Conservation (phyloP, 495 filamentous ascomycete genomes). For the Penicillium dipodomyicola region DNA sequence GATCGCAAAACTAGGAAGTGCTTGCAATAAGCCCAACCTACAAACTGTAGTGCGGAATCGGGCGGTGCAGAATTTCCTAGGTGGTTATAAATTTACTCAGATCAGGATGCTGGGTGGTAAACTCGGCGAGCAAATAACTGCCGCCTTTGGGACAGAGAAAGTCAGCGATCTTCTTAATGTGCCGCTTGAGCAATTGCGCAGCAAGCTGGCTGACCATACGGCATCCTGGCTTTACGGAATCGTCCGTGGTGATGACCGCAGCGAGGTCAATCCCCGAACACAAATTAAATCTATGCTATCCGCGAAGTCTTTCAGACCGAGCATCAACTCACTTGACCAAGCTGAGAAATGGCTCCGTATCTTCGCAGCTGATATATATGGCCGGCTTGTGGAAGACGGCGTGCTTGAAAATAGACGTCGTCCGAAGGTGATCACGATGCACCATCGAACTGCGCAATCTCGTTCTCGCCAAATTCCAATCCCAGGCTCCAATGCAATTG, state of each 20-base stretch:
- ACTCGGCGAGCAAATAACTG: slow-evolving; percentile 78
- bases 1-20: slow-evolving; percentile 89
- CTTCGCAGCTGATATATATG: slow-evolving; percentile 89
- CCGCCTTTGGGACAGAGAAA: slow-evolving; percentile 73
- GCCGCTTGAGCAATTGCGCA: slow-evolving; percentile 73
- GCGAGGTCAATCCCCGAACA: slow-evolving; percentile 86
- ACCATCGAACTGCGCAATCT: slow-evolving; percentile 69
- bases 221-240: slow-evolving; percentile 85
- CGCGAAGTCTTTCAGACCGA: slow-evolving; percentile 90
- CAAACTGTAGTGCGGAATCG: slow-evolving; percentile 88
- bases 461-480: slow-evolving; percentile 74
- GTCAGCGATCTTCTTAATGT: slow-evolving; percentile 73
- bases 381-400: slow-evolving; percentile 86
- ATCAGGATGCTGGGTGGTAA: slow-evolving; percentile 97
- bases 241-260: slow-evolving; percentile 80
- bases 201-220: slow-evolving; percentile 79
- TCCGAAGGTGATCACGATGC: slow-evolving; percentile 79
- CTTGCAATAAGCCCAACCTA: slow-evolving; percentile 85
- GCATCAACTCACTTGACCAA: slow-evolving; percentile 76
- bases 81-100: slow-evolving; percentile 89
- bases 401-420: slow-evolving; percentile 84
- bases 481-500: slow-evolving; percentile 67
- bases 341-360: slow-evolving; percentile 85
- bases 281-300: slow-evolving; percentile 98
- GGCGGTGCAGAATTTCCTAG: slow-evolving; percentile 76